Evolutionary conservation across 805 yeast species (phyloP), one percentile per base, ranked within the genome.

Genomic region (Saccharomycopsis javanensis): DNA sequence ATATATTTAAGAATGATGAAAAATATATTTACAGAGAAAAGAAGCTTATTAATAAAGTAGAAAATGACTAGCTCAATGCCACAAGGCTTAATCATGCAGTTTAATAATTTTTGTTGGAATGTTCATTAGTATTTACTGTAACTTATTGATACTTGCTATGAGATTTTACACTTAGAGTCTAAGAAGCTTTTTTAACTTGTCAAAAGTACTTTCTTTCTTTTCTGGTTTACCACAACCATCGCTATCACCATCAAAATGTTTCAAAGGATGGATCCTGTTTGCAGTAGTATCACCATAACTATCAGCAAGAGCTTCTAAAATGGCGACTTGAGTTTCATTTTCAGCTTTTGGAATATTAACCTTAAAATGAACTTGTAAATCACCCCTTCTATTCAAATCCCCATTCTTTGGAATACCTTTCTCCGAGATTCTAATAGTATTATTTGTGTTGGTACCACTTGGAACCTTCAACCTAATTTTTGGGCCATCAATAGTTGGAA

Each of bases 271-370:
- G 11, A 83, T 74, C 62, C 95, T 75, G 63, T 79, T 86, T 2
- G 99, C 99, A 25, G 76, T 78, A 48, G 75, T 75, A 69, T 94
- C 99, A 58, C 86, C 81, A 53, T 86, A 79, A 1, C 96, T 86
- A 67, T 90, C 97, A 1, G 99, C 99, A 61, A 94, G 77, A 0
- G 97, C 96, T 69, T 94, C 99, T 65, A 95, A 77, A 56, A 94
- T 74, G 30, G 95, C 95, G 11, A 83, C 85, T 69, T 94, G 96
- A 1, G 94, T 85, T 13, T 92, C 87, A 25, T 87, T 85, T 56
- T 79, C 78, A 1, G 98, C 96, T 57, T 82, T 79, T 64, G 83
- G 73, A 3, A 90, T 81, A 64, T 81, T 79, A 16, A 94, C 86
- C 53, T 81, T 80, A 63, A 90, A 77, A 11, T 80, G 75, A 16